These are phyloP conservation scores for Dryadomyces quercus-mongolicae DNA, from an alignment of 2,329 filamentous ascomycete species.

Conservation along the genomic window DNA sequence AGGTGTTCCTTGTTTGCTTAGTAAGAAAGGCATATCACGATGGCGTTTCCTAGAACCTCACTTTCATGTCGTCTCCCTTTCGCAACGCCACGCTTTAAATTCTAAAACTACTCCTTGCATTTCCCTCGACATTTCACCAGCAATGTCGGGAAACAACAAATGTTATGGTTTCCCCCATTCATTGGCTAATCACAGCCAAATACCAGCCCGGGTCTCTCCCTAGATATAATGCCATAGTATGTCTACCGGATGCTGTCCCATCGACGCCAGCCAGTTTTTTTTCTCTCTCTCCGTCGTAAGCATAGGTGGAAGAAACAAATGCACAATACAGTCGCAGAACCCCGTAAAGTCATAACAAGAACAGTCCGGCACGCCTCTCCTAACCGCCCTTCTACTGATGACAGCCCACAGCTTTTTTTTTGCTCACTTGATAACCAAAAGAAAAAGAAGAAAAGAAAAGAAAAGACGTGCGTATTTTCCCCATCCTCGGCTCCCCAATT, in stretches of 20 bases:
- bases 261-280: not conserved
- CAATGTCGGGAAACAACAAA: too few species aligned
- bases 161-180: too few species aligned
- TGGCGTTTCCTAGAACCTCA: not conserved
- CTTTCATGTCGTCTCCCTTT: not conserved
- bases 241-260: conserved; percentile 1
- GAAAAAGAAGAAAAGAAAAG: not conserved
- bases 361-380: not conserved
- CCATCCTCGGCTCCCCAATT: not conserved
- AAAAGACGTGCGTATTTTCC: not conserved
- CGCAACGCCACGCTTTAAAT: not conserved
- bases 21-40: not conserved
- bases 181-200: too few species aligned
- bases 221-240: not conserved
- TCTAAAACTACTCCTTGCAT: too few species aligned
- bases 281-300: not conserved
- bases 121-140: too few species aligned
- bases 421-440: not conserved
- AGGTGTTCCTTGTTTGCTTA: not conserved
- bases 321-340: not conserved
- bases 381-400: not conserved
- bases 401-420: not conserved
- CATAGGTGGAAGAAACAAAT: not conserved
- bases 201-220: not conserved
- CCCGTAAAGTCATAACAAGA: not conserved